A percentile compares a stretch with the other conserved stretches of the same genome.
These are phyloP conservation scores for Cladosporium colombiae DNA, from an alignment of 2,329 filamentous ascomycete genomes.

Conservation along the genomic window DNA sequence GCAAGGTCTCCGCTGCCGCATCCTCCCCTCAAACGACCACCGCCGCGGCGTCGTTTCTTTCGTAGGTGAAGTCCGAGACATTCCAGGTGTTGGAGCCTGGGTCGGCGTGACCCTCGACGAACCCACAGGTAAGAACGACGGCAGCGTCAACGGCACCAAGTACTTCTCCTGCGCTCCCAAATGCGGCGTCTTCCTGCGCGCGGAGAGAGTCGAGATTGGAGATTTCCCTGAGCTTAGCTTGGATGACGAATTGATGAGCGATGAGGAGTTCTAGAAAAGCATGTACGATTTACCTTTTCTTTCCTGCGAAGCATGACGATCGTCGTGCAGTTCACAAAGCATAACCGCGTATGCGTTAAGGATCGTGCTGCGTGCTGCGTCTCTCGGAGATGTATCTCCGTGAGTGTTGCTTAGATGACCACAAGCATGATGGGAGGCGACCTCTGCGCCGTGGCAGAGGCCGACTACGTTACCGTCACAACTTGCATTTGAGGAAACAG, in stretches of 20 bases:
- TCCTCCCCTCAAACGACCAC: slow-evolving; percentile 63
- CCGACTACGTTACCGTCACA: no score
- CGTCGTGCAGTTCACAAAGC: not conserved
- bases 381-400: no score
- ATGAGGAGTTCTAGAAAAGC: slow-evolving; percentile 61
- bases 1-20: slow-evolving; percentile 45
- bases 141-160: slow-evolving; percentile 63
- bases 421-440: not conserved
- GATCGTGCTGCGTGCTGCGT: no score
- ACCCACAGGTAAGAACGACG: slow-evolving; percentile 80
- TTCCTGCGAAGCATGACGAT: not conserved
- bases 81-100: slow-evolving; percentile 67
- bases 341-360: not conserved
- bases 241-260: slow-evolving; percentile 58
- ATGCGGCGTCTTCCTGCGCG: slow-evolving; percentile 75
- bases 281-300: not conserved
- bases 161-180: slow-evolving; percentile 73
- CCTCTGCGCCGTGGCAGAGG: not conserved
- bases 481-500: not conserved
- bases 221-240: slow-evolving; percentile 60
- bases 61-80: slow-evolving; percentile 73
- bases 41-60: slow-evolving; percentile 71
- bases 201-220: slow-evolving; percentile 75
- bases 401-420: no score
- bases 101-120: slow-evolving; percentile 74